Conservation (phyloP, 768 basidiomycete species). For the Antrodiella citrinella region DNA sequence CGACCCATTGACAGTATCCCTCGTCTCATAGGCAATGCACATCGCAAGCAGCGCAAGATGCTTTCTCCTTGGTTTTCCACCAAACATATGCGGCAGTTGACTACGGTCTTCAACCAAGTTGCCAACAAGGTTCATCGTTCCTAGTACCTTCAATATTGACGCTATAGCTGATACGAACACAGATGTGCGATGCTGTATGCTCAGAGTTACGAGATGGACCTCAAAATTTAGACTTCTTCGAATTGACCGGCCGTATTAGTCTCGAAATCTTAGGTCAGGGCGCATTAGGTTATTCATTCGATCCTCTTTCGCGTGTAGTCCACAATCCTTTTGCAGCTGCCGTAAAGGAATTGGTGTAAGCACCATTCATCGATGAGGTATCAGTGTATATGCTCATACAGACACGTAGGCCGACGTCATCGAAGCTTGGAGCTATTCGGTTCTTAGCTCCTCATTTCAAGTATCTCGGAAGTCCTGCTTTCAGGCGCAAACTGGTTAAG, state of each 20-base stretch:
- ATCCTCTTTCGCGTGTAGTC: neutral
- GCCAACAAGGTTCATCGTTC: neutral
- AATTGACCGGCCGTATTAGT: neutral
- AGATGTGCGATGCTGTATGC: neutral
- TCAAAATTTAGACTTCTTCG: neutral
- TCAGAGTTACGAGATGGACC: neutral
- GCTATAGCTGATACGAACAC: neutral
- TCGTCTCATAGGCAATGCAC: neutral
- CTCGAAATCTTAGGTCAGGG: neutral
- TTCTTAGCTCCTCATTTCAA: conserved; percentile 5
- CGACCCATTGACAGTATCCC: neutral
- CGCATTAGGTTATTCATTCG: conserved; percentile 2
- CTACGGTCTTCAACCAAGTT: neutral
- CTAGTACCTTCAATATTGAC: neutral
- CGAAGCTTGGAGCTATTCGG: neutral
- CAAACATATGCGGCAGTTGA: neutral
- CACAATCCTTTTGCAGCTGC: neutral
- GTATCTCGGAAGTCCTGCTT: conserved; percentile 2
- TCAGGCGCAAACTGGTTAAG: conserved; percentile 2
- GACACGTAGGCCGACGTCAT: neutral
- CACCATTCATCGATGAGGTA: neutral
- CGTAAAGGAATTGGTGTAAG: conserved; percentile 2
- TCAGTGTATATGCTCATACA: neutral
- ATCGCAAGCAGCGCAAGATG: neutral
- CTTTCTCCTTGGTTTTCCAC: conserved; percentile 1